phyloP scores from a whole-genome alignment of 345 rosid species.

The Brassica nigra region DNA sequence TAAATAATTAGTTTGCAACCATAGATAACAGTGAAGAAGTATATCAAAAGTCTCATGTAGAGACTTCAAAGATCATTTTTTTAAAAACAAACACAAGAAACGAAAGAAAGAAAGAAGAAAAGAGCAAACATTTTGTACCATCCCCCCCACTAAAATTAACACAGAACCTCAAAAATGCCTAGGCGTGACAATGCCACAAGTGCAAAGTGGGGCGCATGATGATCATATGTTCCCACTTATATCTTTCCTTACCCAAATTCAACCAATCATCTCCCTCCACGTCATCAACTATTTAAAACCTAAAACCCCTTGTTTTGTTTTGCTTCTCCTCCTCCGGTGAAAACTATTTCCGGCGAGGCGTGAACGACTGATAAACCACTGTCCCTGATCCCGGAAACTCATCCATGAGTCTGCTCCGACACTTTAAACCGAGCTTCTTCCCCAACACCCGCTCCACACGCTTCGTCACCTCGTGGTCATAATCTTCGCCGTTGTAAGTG shows the following conservation, averaged over 20 bases:
- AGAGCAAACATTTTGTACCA: conserved; percentile 29
- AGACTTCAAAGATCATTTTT: conserved; percentile 19
- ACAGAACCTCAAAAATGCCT: conserved; percentile 63
- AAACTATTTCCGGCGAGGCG: conserved; percentile 60
- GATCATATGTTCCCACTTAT: conserved; percentile 63
- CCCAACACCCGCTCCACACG: conserved; percentile 64
- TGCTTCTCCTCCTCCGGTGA: not conserved
- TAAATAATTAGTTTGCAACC: conserved; percentile 18
- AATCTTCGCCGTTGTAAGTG: conserved; percentile 48
- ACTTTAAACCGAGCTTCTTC: conserved; percentile 71
- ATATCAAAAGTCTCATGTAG: conserved; percentile 25
- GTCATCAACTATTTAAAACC: conserved; percentile 38
- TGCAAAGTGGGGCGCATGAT: conserved; percentile 85
- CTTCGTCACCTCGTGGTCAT: conserved; percentile 57
- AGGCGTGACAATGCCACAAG: conserved; percentile 70
- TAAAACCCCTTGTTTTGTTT: conserved; percentile 17
- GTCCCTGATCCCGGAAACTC: conserved; percentile 79
- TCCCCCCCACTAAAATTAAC: conserved; percentile 45
- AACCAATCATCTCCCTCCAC: conserved; percentile 54
- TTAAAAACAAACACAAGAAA: conserved; percentile 9
- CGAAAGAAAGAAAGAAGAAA: not conserved
- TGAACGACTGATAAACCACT: conserved; percentile 78
- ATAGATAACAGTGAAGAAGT: conserved; percentile 4
- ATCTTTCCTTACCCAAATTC: conserved; percentile 48
- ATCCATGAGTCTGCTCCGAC: conserved; percentile 68